Evolutionary conservation across 306 rosid genomes (phyloP).

Genomic region (Corylus americana): DNA sequence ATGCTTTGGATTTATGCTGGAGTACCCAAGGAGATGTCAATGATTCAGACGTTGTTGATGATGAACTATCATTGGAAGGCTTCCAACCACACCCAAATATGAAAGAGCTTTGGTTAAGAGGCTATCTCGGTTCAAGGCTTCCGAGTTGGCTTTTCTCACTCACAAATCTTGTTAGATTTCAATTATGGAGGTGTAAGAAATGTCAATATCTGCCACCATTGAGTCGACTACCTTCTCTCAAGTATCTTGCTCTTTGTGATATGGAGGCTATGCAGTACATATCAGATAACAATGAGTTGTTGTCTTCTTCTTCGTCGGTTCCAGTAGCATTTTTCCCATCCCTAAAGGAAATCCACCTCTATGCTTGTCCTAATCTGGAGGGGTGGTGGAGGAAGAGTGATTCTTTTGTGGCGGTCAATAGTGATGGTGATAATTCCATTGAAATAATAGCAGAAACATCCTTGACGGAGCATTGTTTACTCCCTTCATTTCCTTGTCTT

Average conservation of each 20-base stretch:
- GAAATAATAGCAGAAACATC: not conserved
- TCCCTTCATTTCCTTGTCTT: constrained; percentile 5
- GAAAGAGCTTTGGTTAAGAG: too few species aligned
- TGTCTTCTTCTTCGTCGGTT: not conserved
- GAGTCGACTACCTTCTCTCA: constrained; percentile 22
- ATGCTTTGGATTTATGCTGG: not conserved
- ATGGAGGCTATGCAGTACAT: not conserved
- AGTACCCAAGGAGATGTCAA: too few species aligned
- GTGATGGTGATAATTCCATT: too few species aligned
- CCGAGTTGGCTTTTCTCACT: constrained; percentile 20
- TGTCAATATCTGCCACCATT: constrained; percentile 9
- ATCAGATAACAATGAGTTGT: not conserved
- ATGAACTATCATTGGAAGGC: too few species aligned
- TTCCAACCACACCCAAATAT: too few species aligned
- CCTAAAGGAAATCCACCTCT: constrained; percentile 3
- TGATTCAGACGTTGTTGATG: too few species aligned
- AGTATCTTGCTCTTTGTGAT: accelerated
- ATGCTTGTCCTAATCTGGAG: not conserved
- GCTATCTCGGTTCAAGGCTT: not conserved
- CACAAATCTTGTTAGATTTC: not conserved
- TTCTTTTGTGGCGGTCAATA: not conserved
- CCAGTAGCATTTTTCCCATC: constrained; percentile 25
- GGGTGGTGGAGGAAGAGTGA: constrained; percentile 27
- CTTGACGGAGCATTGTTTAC: not conserved
- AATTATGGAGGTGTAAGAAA: not conserved